Percentiles rank a stretch among this genome's conserved stretches.
These are phyloP conservation scores for Eutypa lata DNA, from an alignment of 2,329 filamentous ascomycete genomes.

Conservation along the genomic window DNA sequence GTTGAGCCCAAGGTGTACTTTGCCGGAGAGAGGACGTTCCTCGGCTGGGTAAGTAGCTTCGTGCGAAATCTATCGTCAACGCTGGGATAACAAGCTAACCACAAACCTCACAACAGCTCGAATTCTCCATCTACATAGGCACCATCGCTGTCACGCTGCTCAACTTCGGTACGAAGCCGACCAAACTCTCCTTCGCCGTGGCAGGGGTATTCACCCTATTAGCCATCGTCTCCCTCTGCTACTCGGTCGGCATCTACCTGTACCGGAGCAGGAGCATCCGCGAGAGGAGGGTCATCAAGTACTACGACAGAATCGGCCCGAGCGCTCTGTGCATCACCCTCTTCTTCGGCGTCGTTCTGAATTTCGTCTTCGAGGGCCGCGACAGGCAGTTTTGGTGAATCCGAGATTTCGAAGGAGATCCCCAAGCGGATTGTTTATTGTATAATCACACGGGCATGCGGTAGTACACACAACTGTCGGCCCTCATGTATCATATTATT, in stretches of 20 bases:
- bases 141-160: slow-evolving; percentile 80
- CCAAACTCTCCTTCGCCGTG: slow-evolving; percentile 59
- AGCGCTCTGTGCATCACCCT: slow-evolving; percentile 71
- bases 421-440: too few species aligned
- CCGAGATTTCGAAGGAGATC: too few species aligned
- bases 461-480: too few species aligned
- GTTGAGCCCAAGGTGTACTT: slow-evolving; percentile 99
- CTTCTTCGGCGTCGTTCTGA: slow-evolving; percentile 70
- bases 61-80: neutral
- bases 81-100: slow-evolving; percentile 5
- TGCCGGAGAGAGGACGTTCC: slow-evolving; percentile 90
- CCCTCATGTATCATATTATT: too few species aligned
- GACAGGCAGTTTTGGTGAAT: slow-evolving; percentile 53
- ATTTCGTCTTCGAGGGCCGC: slow-evolving; percentile 76
- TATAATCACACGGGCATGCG: too few species aligned
- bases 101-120: slow-evolving; percentile 59
- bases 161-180: slow-evolving; percentile 68
- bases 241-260: slow-evolving; percentile 80
- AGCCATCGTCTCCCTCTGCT: slow-evolving; percentile 74
- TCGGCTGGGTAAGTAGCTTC: slow-evolving; percentile 71
- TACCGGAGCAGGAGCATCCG: slow-evolving; percentile 86
- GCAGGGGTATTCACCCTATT: slow-evolving; percentile 79
- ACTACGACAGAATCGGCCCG: slow-evolving; percentile 88
- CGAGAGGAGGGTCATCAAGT: slow-evolving; percentile 78
- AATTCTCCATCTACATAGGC: slow-evolving; percentile 93